Evolutionary conservation across 2,329 filamentous ascomycete genomes (phyloP), one percentile per base, ranked within the genome.

Genomic region (Rhynchosporium graminicola): DNA sequence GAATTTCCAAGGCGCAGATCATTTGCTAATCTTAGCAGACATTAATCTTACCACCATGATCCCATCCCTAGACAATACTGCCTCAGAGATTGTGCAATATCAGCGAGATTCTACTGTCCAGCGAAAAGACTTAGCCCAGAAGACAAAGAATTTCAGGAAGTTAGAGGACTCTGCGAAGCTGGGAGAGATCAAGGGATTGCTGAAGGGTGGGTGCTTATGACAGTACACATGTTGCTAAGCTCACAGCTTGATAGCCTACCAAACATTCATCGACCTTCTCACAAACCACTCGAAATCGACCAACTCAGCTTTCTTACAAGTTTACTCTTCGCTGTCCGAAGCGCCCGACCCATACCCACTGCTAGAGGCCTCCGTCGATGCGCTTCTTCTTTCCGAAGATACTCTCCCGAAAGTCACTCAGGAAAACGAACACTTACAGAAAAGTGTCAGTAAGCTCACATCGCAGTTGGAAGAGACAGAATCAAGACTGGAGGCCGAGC

Each of bases 131-230:
- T 81, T 99, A 26, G 95, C 96, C n/a, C 93, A 97, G 74, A 98
- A 97, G 82, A 99, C 95, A 0, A 99, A 99, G 73, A 94, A 98
- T 72, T 99, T 98, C 71, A 84, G 93, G 65, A 98, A 97, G 76
- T 83, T 96, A 10, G 94, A 98, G 70, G 92, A 99, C 80, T 80
- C 89, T 10, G 86, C 85, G 61, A 99, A 98, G 76, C 79, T 99
- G 59, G 81, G 82, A 4, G 95, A 99, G 76, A 87, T 96, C 79
- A 99, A 98, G 78, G 86, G 86, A 45, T 79, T 99, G 57, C 78
- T 99, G 63, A 97, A 97, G 82, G 88, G 91, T 92, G 74, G 52
- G 72, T 65, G 29, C 45, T 59, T 29, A 52, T 28, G 28, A 13
- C 43, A 54, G 42, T 9, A 36, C 55, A n/a, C 15, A 31, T 1